phyloP scores from a whole-genome alignment of 179 eudicot species.

The Spinacia oleracea region DNA sequence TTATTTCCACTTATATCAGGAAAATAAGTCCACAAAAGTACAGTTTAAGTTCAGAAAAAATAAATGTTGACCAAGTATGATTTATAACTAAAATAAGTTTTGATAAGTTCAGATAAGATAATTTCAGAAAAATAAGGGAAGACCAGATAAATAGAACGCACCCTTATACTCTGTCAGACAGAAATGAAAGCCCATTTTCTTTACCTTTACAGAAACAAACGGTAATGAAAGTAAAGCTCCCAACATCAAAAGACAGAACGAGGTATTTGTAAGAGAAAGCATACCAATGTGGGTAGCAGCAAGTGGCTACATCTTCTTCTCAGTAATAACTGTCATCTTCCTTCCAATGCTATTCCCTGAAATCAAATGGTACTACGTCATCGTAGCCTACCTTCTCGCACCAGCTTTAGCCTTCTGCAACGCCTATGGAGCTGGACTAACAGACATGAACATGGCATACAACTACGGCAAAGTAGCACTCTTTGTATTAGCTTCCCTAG shows the following conservation, averaged over 20 bases:
- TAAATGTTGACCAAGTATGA: too few species aligned
- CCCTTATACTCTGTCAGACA: too few species aligned
- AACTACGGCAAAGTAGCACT: constrained; percentile 78
- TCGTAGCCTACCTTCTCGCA: constrained; percentile 56
- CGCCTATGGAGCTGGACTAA: constrained; percentile 81
- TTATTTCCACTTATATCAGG: too few species aligned
- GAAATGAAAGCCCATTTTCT: background rate
- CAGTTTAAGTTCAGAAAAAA: too few species aligned
- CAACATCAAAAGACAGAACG: constrained; percentile 39
- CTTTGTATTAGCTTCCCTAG: constrained; percentile 55
- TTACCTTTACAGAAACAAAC: constrained; percentile 11
- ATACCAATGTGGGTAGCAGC: constrained; percentile 71
- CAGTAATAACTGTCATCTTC: constrained; percentile 42
- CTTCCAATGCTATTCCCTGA: constrained; percentile 63
- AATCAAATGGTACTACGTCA: constrained; percentile 66
- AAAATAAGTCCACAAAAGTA: too few species aligned
- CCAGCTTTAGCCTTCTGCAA: constrained; percentile 78
- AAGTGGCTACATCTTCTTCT: constrained; percentile 50
- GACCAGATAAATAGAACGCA: too few species aligned
- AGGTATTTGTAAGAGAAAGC: constrained; percentile 53
- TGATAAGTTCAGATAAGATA: too few species aligned
- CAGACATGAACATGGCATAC: constrained; percentile 78
- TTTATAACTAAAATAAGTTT: too few species aligned
- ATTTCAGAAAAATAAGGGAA: too few species aligned
- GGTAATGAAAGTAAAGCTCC: constrained; percentile 31